Conservation (phyloP, 139 green algal genomes). For the Diplosphaera chodatii region DNA sequence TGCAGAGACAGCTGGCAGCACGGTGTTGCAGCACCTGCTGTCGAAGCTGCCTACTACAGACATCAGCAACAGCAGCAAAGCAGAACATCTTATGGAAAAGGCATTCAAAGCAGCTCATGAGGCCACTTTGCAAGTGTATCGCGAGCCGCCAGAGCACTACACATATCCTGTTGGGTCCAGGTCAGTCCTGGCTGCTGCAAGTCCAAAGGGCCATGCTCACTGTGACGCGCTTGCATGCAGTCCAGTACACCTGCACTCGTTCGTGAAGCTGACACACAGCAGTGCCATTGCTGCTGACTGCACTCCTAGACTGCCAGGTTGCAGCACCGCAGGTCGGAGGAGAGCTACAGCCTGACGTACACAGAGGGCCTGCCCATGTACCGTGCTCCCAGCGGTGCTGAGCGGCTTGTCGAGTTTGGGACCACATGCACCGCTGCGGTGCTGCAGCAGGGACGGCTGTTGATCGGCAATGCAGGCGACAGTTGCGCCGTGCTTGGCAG, state of each 20-base stretch:
- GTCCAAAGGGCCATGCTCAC: too few relatives aligned
- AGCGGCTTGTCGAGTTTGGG: slow-evolving; percentile 53
- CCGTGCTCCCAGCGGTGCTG: not conserved
- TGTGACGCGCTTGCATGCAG: too few relatives aligned
- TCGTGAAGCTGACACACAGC: not conserved
- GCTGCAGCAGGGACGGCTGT: slow-evolving; percentile 37
- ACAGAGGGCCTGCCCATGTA: not conserved
- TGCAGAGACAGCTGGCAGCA: slow-evolving; percentile 13
- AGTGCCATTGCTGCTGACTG: too few relatives aligned
- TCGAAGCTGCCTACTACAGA: not conserved
- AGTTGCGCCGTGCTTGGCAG: slow-evolving; percentile 46
- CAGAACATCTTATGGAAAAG: slow-evolving; percentile 1
- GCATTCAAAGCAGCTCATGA: slow-evolving; percentile 26
- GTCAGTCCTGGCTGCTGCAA: not conserved
- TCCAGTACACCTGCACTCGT: too few relatives aligned
- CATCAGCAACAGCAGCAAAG: not conserved
- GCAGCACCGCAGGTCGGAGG: not conserved
- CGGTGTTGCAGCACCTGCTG: slow-evolving; percentile 20
- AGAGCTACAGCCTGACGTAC: not conserved
- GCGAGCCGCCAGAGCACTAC: slow-evolving; percentile 9
- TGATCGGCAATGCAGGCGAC: slow-evolving; percentile 57
- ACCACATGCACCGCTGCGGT: slow-evolving; percentile 52
- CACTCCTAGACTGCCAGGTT: too few relatives aligned
- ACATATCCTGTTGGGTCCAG: slow-evolving; percentile 16
- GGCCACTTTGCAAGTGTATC: slow-evolving; percentile 8